Evolutionary conservation across 2,329 filamentous ascomycete species (phyloP).

Genomic region (Aspergillus fumigatiaffinis): DNA sequence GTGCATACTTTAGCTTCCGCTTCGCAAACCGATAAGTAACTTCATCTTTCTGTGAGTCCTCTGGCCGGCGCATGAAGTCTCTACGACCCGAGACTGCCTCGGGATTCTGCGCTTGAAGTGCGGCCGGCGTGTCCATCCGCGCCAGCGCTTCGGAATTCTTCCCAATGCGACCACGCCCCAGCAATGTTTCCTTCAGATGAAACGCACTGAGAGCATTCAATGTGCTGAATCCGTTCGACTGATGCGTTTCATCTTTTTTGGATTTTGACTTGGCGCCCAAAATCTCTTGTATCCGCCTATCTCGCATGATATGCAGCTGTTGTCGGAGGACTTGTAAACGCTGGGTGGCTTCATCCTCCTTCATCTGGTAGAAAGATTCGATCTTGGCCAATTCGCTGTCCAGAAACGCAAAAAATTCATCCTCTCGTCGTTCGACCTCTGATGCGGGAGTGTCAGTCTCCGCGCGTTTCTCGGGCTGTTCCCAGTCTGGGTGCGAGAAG

Average conservation of each 20-base stretch:
- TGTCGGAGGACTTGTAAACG: constrained; percentile 68
- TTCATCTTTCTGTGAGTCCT: constrained; percentile 46
- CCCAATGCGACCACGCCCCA: constrained; percentile 47
- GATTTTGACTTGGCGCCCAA: constrained; percentile 45
- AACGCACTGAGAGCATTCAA: constrained; percentile 18
- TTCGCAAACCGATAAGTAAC: constrained; percentile 86
- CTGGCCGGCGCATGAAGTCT: constrained; percentile 48
- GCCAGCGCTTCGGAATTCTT: constrained; percentile 53
- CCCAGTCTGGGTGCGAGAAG: constrained; percentile 34
- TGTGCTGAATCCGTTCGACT: constrained; percentile 20
- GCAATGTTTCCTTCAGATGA: constrained; percentile 39
- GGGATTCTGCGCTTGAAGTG: constrained; percentile 27
- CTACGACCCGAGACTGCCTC: constrained; percentile 31
- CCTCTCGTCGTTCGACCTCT: constrained; percentile 67
- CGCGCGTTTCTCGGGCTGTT: constrained; percentile 44
- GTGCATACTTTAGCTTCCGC: constrained; percentile 80
- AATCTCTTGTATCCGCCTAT: constrained; percentile 70
- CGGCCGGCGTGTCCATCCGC: constrained; percentile 40
- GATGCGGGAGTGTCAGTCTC: constrained; percentile 53
- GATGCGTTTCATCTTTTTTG: constrained; percentile 18
- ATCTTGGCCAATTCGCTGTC: constrained; percentile 87
- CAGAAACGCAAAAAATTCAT: constrained; percentile 83
- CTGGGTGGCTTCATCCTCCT: constrained; percentile 78
- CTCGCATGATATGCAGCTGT: constrained; percentile 90
- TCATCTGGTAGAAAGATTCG: constrained; percentile 80